Evolutionary conservation across 2,329 filamentous ascomycete genomes (phyloP).

Genomic region (Intubia oerlemansii): DNA sequence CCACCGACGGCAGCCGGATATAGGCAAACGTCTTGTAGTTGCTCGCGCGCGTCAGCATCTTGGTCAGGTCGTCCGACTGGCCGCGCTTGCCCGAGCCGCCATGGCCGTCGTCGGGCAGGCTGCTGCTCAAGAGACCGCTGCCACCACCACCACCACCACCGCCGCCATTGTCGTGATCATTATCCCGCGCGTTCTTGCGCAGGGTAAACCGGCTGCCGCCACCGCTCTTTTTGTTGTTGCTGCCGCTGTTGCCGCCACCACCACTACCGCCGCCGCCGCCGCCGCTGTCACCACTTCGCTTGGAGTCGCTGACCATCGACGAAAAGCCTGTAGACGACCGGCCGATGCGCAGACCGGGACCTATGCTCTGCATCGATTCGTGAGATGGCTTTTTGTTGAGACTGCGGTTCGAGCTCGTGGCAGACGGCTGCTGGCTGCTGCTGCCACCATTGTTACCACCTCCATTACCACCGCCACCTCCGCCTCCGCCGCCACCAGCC

Average conservation of each 20-base stretch:
- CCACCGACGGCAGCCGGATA: slow-evolving; percentile 85
- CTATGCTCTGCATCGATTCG: slow-evolving; percentile 27
- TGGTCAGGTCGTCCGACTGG: slow-evolving; percentile 65
- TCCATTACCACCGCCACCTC: no score
- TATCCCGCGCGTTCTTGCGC: slow-evolving; percentile 19
- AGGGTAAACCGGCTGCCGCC: slow-evolving; percentile 38
- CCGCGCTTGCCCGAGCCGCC: no score
- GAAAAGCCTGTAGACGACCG: slow-evolving; percentile 25
- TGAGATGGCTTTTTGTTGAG: slow-evolving; percentile 35
- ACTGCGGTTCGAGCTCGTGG: no score
- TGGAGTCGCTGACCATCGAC: slow-evolving; percentile 7
- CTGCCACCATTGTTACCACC: no score
- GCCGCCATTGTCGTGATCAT: no score
- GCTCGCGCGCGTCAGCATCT: slow-evolving; percentile 89
- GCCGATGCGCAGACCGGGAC: slow-evolving; percentile 21
- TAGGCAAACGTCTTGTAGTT: slow-evolving; percentile 96
- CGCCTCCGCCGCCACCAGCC: no score
- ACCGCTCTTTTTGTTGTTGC: slow-evolving; percentile 23
- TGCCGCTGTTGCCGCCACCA: slow-evolving; percentile 7
- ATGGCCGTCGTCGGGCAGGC: no score
- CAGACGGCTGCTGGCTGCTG: no score
- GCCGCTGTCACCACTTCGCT: no score
- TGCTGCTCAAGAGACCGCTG: no score
- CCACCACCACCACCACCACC: no score
- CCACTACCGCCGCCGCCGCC: no score